A percentile compares a stretch with the other conserved stretches of the same genome.
Evolutionary conservation across 805 yeast genomes (phyloP).

Genomic region (Nematodospora valgi): DNA sequence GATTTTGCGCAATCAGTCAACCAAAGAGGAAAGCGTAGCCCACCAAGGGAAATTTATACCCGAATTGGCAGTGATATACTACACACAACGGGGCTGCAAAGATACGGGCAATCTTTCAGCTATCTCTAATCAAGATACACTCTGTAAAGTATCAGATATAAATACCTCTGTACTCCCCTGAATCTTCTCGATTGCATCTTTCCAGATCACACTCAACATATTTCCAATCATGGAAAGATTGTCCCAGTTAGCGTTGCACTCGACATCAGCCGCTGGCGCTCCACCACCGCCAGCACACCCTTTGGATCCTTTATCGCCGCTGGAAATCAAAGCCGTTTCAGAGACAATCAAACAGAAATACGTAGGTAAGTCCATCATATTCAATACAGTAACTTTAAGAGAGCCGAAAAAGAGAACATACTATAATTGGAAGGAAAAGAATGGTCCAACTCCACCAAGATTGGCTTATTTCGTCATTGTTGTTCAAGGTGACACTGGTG

Average conservation of each 20-base stretch:
- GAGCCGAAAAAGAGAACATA: slow-evolving; percentile 68
- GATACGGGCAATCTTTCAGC: too few species aligned
- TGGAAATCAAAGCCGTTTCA: slow-evolving; percentile 60
- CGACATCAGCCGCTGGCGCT: slow-evolving; percentile 51
- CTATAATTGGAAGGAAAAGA: slow-evolving; percentile 61
- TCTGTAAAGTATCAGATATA: neutral
- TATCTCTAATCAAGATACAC: too few species aligned
- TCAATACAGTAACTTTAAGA: slow-evolving; percentile 67
- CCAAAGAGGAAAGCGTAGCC: too few species aligned
- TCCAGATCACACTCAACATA: neutral
- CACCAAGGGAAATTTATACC: too few species aligned
- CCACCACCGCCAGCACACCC: slow-evolving; percentile 63
- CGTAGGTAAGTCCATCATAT: slow-evolving; percentile 44
- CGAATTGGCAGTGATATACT: too few species aligned
- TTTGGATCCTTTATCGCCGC: slow-evolving; percentile 65
- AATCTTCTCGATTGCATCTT: neutral
- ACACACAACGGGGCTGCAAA: too few species aligned
- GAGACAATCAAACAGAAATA: slow-evolving; percentile 47
- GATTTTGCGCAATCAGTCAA: too few species aligned
- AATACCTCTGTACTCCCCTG: neutral
- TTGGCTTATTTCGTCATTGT: slow-evolving; percentile 64
- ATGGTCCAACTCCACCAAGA: slow-evolving; percentile 64
- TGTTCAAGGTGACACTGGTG: slow-evolving; percentile 55
- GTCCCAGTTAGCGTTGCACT: slow-evolving; percentile 59
- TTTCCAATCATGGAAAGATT: slow-evolving; percentile 53